Evolutionary conservation across 805 yeast genomes (phyloP), one percentile per base, ranked within the genome.

Genomic region (Suhomyces sp.): DNA sequence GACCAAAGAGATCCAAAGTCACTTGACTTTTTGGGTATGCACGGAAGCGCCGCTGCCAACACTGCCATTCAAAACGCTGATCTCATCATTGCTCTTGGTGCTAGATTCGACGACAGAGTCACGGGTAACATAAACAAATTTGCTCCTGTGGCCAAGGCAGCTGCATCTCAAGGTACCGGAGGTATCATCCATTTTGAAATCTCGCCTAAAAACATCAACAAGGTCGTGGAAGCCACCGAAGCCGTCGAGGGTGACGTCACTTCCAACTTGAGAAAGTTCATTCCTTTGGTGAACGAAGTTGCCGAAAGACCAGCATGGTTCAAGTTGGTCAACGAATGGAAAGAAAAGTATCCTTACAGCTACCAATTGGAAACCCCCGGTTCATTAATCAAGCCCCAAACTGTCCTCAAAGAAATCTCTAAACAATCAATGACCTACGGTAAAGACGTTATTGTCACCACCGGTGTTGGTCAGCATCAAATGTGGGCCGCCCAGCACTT

Each of bases 401-500:
- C 97, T 43, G 84, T 93, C 47, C 83, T 94, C 57, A 70, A 79
- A 44, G 93, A 89, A 71, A 80, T 94, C 51, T 83, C 94, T 2
- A 80, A 83, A 56, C 85, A 91, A 60, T 85, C 91, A 29, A 70
- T 75, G 47, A 81, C 76, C 50, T 79, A 80, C 51, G 78, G 77
- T 57, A 88, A 83, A 65, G 92, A 88, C 61, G 91, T 89, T 53
- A 83, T 92, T 62, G 86, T 93, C 61, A 87, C 98, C 49, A 94
- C 99, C 35, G 99, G 99, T 80, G 98, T 94, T 49, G 99, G 99
- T 55, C 99, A 94, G 79, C 99, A 93, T 80, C 99, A 93, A 78
- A 93, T 93, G 99, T 93, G 99, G 99, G 96, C 98, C 37, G 98
- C 98, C 25, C 99, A 94, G 77, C 92, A 91, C 73, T 92, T 88